phyloP scores from a whole-genome alignment of 257 asterid genomes.

The Dorcoceras hygrometricum region DNA sequence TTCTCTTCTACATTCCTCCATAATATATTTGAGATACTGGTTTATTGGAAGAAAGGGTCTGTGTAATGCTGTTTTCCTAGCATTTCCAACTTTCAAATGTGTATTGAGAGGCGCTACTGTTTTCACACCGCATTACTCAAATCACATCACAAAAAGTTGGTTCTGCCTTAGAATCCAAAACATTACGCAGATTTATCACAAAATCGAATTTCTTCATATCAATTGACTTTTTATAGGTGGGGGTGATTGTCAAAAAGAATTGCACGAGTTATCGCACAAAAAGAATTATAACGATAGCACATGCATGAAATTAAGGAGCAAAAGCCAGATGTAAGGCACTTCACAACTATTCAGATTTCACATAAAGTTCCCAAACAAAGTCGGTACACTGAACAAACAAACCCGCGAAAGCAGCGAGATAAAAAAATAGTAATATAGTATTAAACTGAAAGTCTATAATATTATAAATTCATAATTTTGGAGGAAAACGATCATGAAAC shows the following conservation, averaged over 20 bases:
- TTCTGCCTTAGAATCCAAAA: background rate
- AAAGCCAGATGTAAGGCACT: background rate
- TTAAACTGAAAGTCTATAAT: slow-evolving; percentile 25
- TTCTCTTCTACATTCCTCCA: background rate
- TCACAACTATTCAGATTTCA: background rate
- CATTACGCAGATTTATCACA: background rate
- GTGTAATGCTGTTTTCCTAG: background rate
- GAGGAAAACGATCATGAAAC: slow-evolving; percentile 8
- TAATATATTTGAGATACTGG: background rate
- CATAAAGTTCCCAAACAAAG: slow-evolving; percentile 5
- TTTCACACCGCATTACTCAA: background rate
- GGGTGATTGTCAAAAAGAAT: background rate
- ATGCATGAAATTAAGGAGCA: background rate
- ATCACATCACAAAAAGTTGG: slow-evolving; percentile 2
- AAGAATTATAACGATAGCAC: background rate
- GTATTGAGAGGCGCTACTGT: background rate
- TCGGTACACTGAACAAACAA: slow-evolving; percentile 9
- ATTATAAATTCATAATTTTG: background rate
- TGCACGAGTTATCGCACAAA: background rate
- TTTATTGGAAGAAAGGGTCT: background rate
- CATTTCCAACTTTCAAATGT: background rate
- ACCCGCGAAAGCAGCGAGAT: background rate
- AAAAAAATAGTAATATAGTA: background rate
- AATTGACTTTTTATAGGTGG: background rate
- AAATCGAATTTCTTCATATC: background rate